Conservation (phyloP, 176 grass and related monocot genomes). For the Thalia dealbata region DNA sequence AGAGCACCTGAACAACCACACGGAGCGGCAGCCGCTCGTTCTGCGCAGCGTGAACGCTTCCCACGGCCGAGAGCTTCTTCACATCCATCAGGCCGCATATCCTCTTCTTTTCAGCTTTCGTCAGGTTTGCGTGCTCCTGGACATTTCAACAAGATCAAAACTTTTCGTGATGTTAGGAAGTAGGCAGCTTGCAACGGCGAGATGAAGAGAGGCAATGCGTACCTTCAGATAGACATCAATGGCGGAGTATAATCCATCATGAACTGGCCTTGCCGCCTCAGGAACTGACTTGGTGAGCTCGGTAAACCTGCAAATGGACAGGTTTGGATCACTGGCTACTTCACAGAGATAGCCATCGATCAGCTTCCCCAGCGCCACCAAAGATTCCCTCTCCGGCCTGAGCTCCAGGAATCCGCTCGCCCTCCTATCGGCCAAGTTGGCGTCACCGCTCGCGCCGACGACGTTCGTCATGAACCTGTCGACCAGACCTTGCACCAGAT, state of each 20-base stretch:
- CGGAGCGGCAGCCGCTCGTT: constrained; percentile 86
- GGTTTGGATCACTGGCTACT: constrained; percentile 69
- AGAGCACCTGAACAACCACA: constrained; percentile 89
- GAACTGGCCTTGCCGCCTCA: constrained; percentile 57
- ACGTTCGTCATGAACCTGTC: constrained; percentile 52
- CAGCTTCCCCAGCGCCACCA: constrained; percentile 67
- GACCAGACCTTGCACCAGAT: constrained; percentile 66
- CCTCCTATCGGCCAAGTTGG: constrained; percentile 40
- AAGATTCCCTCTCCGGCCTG: constrained; percentile 45
- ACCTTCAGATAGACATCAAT: constrained; percentile 98
- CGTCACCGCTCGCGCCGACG: constrained; percentile 21
- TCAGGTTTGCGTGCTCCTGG: constrained; percentile 62
- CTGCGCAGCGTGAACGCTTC: constrained; percentile 64
- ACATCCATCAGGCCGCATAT: constrained; percentile 75
- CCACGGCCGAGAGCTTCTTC: constrained; percentile 77
- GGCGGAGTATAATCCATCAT: constrained; percentile 72
- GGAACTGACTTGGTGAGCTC: constrained; percentile 55
- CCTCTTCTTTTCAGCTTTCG: constrained; percentile 71
- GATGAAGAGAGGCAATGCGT: neutral
- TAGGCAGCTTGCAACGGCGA: too few species aligned
- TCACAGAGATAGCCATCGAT: constrained; percentile 74
- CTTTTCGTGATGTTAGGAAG: too few species aligned
- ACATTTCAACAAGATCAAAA: neutral
- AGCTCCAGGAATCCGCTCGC: constrained; percentile 63
- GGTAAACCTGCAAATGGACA: constrained; percentile 57